Evolutionary conservation across 257 asterid species (phyloP), one percentile per base, ranked within the genome.

Genomic region (Primulina tabacum): DNA sequence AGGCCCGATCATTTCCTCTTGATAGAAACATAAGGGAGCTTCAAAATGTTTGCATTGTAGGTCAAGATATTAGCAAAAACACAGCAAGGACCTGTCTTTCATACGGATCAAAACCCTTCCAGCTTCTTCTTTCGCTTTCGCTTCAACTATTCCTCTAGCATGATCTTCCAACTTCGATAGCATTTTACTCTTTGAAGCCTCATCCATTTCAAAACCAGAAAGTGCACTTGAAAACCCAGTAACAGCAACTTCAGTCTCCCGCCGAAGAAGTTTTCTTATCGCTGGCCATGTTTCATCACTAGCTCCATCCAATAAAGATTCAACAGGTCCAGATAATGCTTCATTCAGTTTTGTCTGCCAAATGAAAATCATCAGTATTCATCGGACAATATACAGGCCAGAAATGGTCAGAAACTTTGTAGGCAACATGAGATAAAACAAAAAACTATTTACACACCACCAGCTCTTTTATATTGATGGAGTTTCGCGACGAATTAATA

Each of bases 281-380:
- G 97, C 85, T 53, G 96, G 94, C 99, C 99, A 94, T 53, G 98
- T 88, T 37, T 85, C 94, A 60, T 84, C 86, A 78, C 81, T 78
- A 65, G 98, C 99, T 80, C 88, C 97, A 82, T 94, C 99, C 64
- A 94, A 79, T 76, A 94, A 76, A 74, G 97, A 95, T 83, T 88
- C 98, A 70, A 91, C 89, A 34, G 99, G 97, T 60, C 82, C 98
- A 78, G 89, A 79, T 74, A 94, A 74, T 56, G 92, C 95, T 72
- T 84, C 94, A 0, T 86, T 82, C 84, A 94, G 71, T 76, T 89
- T 88, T 72, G 47, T 80, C 99, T 94, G 92, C 81, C 87, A 68
- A 68, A 78, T 33, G 70, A 71, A 50, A 69, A 29, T 37, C 72
- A 55, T 38, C 60, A 75, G 75, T 55, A 14, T 65, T 65, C 71